Conservation (phyloP, 116 monocot species). For the Phalaenopsis hybrid region DNA sequence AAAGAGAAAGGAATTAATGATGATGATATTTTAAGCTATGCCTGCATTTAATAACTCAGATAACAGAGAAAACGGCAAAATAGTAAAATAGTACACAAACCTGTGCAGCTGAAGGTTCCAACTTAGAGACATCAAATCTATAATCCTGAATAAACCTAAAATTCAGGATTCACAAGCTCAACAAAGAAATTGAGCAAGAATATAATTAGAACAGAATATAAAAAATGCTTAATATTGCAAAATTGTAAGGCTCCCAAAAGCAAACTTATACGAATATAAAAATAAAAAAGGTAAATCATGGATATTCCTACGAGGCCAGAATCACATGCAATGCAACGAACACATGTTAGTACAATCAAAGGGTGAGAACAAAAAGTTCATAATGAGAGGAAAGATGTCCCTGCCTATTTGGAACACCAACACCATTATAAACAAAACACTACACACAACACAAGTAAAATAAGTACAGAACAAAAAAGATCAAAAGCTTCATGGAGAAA, state of each 20-base stretch:
- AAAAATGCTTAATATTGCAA: not conserved
- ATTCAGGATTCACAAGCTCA: not conserved
- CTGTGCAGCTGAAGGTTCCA: constrained; percentile 80
- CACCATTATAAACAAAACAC: no score
- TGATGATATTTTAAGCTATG: not conserved
- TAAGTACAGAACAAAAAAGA: not conserved
- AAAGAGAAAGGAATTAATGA: not conserved
- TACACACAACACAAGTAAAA: not conserved
- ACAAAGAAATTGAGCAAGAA: not conserved
- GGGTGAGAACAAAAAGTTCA: no score
- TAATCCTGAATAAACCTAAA: constrained; percentile 58
- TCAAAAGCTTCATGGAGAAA: not conserved
- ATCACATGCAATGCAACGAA: not conserved
- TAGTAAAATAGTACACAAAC: constrained; percentile 16
- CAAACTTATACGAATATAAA: not conserved
- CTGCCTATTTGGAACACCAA: no score
- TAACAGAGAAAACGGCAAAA: not conserved
- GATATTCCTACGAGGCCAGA: not conserved
- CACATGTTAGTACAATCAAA: no score
- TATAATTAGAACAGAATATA: not conserved
- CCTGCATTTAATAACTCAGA: not conserved
- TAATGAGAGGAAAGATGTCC: no score
- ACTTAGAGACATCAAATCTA: constrained; percentile 66
- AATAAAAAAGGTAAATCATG: not conserved
- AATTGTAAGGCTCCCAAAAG: not conserved